These are phyloP conservation scores for Boletus huronensis DNA, from an alignment of 768 basidiomycete genomes.

Conservation along the genomic window DNA sequence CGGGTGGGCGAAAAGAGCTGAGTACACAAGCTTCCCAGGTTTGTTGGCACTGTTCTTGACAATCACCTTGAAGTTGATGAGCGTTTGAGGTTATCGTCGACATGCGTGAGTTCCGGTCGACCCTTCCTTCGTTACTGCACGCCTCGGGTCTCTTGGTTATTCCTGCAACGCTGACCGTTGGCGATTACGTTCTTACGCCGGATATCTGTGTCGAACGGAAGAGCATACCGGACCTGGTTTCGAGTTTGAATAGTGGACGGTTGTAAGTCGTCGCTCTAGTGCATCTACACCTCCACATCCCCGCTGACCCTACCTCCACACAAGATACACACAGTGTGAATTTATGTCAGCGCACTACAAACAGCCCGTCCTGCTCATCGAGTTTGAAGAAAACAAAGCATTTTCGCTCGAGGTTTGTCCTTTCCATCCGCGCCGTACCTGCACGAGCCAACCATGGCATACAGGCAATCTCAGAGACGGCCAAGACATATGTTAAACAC, in stretches of 20 bases:
- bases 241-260: conserved; percentile 90
- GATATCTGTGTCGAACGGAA: conserved; percentile 97
- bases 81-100: conserved; percentile 84
- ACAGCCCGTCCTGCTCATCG: conserved; percentile 87
- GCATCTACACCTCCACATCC: not conserved
- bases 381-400: conserved; percentile 96
- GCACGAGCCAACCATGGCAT: not conserved
- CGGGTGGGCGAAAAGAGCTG: conserved; percentile 75
- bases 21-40: conserved; percentile 65
- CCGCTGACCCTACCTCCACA: not conserved
- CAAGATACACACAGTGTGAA: conserved; percentile 95
- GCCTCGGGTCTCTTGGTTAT: conserved; percentile 74
- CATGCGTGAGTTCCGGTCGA: conserved; percentile 94
- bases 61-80: not conserved
- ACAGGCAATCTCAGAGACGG: conserved; percentile 56
- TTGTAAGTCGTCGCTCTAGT: conserved; percentile 58
- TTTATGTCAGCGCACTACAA: conserved; percentile 96
- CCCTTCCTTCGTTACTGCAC: conserved; percentile 86
- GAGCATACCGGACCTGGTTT: conserved; percentile 87
- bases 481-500: conserved; percentile 65
- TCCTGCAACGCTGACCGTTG: conserved; percentile 91
- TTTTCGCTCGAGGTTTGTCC: conserved; percentile 81
- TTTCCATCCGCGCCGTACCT: not conserved
- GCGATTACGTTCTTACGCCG: conserved; percentile 93
- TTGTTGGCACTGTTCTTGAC: not conserved